Conservation (phyloP, 495 filamentous ascomycete genomes). For the Hyaloscypha finlandica region DNA sequence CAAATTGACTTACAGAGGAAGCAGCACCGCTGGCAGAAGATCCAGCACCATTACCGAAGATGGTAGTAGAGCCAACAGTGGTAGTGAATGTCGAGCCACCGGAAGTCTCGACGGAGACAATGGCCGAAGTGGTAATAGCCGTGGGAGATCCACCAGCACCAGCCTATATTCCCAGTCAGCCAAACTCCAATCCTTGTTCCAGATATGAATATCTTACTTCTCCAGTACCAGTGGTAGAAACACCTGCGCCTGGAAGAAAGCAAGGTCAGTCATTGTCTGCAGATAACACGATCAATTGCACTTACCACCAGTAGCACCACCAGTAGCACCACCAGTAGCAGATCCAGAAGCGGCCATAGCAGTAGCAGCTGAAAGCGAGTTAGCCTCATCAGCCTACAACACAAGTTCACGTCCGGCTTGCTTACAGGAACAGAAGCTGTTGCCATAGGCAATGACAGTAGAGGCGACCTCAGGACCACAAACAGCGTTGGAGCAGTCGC, state of each 20-base stretch:
- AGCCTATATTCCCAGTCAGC: conserved; percentile 1
- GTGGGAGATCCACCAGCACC: conserved; percentile 20
- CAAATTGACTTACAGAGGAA: background rate
- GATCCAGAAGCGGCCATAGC: conserved; percentile 9
- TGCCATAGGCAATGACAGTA: conserved; percentile 28
- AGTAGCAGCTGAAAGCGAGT: conserved; percentile 10
- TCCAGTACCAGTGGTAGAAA: conserved; percentile 9
- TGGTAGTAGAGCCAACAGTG: conserved; percentile 27
- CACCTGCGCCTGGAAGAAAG: too few relatives aligned
- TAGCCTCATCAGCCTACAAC: background rate
- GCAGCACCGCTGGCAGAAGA: conserved; percentile 9
- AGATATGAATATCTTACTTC: conserved; percentile 4
- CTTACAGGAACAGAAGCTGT: conserved; percentile 25
- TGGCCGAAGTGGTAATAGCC: conserved; percentile 31
- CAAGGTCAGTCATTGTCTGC: background rate
- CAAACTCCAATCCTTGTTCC: background rate
- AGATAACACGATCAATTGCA: background rate
- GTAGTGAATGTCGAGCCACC: conserved; percentile 24
- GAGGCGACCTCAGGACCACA: conserved; percentile 46
- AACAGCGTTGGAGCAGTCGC: conserved; percentile 71
- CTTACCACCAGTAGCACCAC: conserved; percentile 13
- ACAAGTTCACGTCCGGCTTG: background rate
- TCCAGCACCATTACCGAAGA: conserved; percentile 14
- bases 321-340: conserved; percentile 13
- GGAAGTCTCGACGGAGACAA: conserved; percentile 21